Evolutionary conservation across 164 flowering plant species (phyloP).

Genomic region (Tetrastigma voinierianum): DNA sequence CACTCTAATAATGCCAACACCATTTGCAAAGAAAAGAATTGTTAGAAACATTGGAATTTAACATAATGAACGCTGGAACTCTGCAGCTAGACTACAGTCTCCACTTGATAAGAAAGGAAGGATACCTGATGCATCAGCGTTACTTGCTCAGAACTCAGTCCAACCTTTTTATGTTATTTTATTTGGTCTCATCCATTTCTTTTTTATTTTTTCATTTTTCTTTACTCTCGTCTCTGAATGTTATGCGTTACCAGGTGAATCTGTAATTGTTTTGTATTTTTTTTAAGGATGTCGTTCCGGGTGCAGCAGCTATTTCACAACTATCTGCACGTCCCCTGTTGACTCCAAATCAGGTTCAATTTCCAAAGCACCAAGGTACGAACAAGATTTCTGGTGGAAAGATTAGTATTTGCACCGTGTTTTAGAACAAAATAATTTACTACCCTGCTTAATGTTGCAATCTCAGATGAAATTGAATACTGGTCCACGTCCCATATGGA

Average conservation of each 20-base stretch:
- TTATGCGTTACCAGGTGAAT: neutral
- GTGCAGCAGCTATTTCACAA: slow-evolving; percentile 42
- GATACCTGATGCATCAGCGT: neutral
- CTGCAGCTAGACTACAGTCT: no score
- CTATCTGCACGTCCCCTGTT: slow-evolving; percentile 41
- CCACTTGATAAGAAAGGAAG: no score
- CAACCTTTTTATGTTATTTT: neutral
- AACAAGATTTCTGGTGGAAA: neutral
- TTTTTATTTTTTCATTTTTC: neutral
- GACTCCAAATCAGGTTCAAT: slow-evolving; percentile 41
- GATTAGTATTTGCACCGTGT: no score
- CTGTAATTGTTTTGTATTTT: neutral
- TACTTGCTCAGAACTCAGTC: neutral
- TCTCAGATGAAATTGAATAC: no score
- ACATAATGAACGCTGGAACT: no score
- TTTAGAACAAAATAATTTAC: no score
- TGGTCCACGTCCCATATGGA: no score
- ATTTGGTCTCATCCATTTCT: neutral
- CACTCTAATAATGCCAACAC: no score
- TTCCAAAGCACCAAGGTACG: slow-evolving; percentile 76
- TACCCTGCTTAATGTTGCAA: no score
- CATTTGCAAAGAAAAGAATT: no score
- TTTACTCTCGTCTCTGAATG: neutral
- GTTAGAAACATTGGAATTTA: no score
- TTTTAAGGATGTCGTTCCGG: slow-evolving; percentile 51